These are phyloP conservation scores for Pogostemon cablin DNA, from an alignment of 257 asterid genomes.

Conservation along the genomic window DNA sequence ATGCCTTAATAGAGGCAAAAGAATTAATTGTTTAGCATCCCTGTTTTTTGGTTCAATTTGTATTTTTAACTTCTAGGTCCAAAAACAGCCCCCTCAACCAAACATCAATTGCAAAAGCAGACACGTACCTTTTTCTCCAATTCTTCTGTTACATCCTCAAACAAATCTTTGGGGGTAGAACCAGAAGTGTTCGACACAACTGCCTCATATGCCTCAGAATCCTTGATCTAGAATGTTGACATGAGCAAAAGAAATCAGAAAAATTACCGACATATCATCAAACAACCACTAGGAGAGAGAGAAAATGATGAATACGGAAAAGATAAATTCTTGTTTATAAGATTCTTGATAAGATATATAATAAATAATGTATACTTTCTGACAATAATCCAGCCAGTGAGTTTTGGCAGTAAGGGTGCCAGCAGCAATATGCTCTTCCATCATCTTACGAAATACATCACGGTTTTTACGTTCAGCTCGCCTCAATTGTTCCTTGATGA, in stretches of 20 bases:
- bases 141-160: slow-evolving; percentile 84
- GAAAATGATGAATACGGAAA: not conserved
- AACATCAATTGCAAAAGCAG: slow-evolving; percentile 12
- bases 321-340: not conserved
- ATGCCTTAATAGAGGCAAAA: not conserved
- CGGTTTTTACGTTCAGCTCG: slow-evolving; percentile 93
- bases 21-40: not conserved
- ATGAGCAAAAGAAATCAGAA: slow-evolving; percentile 27
- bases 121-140: slow-evolving; percentile 74
- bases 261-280: slow-evolving; percentile 9
- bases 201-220: slow-evolving; percentile 76
- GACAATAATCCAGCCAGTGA: slow-evolving; percentile 89
- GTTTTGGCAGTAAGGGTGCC: slow-evolving; percentile 91
- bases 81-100: not conserved
- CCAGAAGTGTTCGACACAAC: slow-evolving; percentile 84
- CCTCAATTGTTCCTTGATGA: slow-evolving; percentile 72
- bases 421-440: slow-evolving; percentile 84
- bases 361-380: slow-evolving; percentile 48
- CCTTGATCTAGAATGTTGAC: slow-evolving; percentile 62
- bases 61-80: not conserved
- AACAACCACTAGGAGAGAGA: slow-evolving; percentile 6
- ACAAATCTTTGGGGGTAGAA: slow-evolving; percentile 92
- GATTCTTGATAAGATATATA: slow-evolving; percentile 2
- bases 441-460: slow-evolving; percentile 84
- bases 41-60: slow-evolving; percentile 1